Base-by-base conservation (phyloP, 352 stramenopile species). In the Peronospora farinosa region DNA sequence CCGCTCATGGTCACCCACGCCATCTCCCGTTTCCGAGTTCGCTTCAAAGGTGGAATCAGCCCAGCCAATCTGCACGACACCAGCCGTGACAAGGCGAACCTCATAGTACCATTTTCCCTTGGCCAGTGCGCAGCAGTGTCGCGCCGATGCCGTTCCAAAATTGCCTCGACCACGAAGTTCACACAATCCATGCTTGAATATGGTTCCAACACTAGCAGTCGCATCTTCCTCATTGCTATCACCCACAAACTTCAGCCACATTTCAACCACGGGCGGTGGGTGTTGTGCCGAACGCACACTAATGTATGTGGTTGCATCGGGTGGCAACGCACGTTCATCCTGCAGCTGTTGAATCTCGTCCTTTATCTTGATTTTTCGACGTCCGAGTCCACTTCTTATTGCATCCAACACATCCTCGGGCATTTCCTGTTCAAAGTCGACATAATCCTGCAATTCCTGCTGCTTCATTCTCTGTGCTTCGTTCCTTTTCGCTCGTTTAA, bases 1-100 rank as follows among this genome's bases (percentile, higher is more conserved):
- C 0, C 74, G 72, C 12, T 63, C 70, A 50, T 95, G 80, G 60
- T 97, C 91, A 28, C 91, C 91, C 3, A 96, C 88, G 10, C 91
- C 91, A 52, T 97, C 80, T 40, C 88, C 91, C 1, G 70, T 70
- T 39, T 74, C 78, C 1, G 84, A 92, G 42, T 92, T 78, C 8
- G 77, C 73, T 13, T 61, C 60, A 45, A 96, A 96, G 3, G 72
- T 71, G 7, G 60, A 72, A 52, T 95, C 84, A 7, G 87, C 84
- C 91, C 89, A 97, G n/a, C 91, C 91, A 43, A 97, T 58, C 60
- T 97, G 91, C 42, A 95, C 87, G 10, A 97, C 69, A 13, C 87
- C 89, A 57, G 78, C 78, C 7, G 86, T 95, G 28, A 95, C 54
- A 9, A 97, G 67, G 21, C 78, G 78, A 12, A 96, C 89, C 51